Evolutionary conservation across 306 rosid species (phyloP), one percentile per base, ranked within the genome.

Genomic region (Prosopis cineraria): DNA sequence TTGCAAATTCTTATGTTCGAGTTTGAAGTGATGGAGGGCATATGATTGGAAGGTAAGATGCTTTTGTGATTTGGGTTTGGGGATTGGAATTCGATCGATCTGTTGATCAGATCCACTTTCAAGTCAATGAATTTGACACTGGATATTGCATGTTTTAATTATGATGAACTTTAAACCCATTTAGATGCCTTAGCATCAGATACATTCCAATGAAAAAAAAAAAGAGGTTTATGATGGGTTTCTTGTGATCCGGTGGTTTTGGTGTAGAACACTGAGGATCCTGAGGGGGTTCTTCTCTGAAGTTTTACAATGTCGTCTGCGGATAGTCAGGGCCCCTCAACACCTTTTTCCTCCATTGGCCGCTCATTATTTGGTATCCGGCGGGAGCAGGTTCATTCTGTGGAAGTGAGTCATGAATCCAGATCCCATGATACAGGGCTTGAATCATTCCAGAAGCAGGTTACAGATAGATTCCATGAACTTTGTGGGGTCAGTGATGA

Each of bases 351-450:
- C 16, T 84, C 96, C 6, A 48, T 85, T 74, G 87, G 96, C 43
- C 86, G 96, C 12, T 85, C 97, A 1, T 43, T 92, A 63, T 87
- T 90, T 78, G 91, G 93, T 68, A 74, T 68, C 13, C 85, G 87
- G 87, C 86, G 90, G 84, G 96, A 90, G 41, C 89, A 85, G 77
- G 83, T 87, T 78, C 90, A 83, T 73, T 88, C 97, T 30, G 41
- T 84, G 73, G 97, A 90, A 43, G 79, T 77, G 68, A 80, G 68
- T 77, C 87, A 78, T 25, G 96, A 88, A 52, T 30, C 90, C 0
- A 85, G 87, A 78, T 82, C 90, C 24, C 84, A 68, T 65, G 87
- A 85, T 75, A 70, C 71, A 19, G 90, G 89, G 78, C 84, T 92
- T 37, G 90, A 87, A 3, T 81, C 77, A 6, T 92, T 88, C 83